A percentile compares a stretch with the other conserved stretches of the same genome.
Evolutionary conservation across 345 rosid species (phyloP).

Genomic region (Geranium brycei): DNA sequence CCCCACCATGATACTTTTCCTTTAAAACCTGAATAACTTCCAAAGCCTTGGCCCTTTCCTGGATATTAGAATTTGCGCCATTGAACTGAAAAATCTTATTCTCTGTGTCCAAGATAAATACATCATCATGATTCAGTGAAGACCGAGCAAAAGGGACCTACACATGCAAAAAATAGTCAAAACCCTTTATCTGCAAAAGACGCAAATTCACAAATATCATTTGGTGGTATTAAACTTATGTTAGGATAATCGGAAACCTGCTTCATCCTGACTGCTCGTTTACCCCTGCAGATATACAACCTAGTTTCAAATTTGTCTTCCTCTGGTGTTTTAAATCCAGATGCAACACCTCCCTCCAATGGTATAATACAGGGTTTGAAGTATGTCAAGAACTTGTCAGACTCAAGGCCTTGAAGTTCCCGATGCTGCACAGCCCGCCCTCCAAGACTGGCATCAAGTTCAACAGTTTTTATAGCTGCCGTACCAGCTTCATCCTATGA

Average conservation of each 20-base stretch:
- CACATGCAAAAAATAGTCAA: constrained; percentile 16
- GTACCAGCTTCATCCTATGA: constrained; percentile 95
- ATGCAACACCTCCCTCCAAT: constrained; percentile 86
- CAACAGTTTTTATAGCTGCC: constrained; percentile 89
- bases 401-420: constrained; percentile 93
- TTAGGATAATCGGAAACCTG: constrained; percentile 39
- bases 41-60: constrained; percentile 94
- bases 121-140: constrained; percentile 92
- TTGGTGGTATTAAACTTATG: neutral
- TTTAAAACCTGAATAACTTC: constrained; percentile 85
- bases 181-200: constrained; percentile 9
- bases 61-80: constrained; percentile 92
- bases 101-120: constrained; percentile 76
- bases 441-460: constrained; percentile 88
- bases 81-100: constrained; percentile 89
- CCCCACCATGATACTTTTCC: constrained; percentile 77
- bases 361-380: constrained; percentile 95
- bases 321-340: constrained; percentile 73
- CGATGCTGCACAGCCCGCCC: constrained; percentile 97
- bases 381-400: constrained; percentile 88
- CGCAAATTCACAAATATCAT: constrained; percentile 6
- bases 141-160: constrained; percentile 93
- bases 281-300: constrained; percentile 76
- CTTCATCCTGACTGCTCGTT: constrained; percentile 75
- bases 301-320: constrained; percentile 74